Base-by-base conservation (phyloP, 108 stramenopile species). In the Pseudonitzschia pungens region DNA sequence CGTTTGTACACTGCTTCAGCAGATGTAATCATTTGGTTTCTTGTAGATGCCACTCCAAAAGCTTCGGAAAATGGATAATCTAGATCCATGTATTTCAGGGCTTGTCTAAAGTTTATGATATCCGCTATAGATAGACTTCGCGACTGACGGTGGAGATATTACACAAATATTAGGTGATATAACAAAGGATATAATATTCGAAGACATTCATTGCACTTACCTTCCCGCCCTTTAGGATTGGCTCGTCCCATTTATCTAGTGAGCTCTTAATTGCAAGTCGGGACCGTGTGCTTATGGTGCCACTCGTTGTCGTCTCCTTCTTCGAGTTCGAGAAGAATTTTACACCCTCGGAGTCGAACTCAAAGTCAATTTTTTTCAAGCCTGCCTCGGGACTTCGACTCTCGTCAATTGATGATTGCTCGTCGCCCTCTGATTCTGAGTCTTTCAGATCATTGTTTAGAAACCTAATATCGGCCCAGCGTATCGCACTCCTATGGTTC, bases 181-280 rank as follows among this genome's bases (percentile, higher is more conserved):
- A 48, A 12, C 18, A 18, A 12, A 48, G 14, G 14, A 48, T 10
- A 14, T 2, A 14, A 4, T 2, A 48, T 1, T 48, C 1, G 7
- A 48, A 8, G 2, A 48, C 14, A 48, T 18, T 18, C 10, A 18
- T 1, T 21, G 31, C 36, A n/a, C 77, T 52, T 42, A 85, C 79
- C 71, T 86, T 84, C 40, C 79, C 83, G 15, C 57, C 36, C 58
- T 90, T 92, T 64, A 80, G 86, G 0, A 82, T 77, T 21, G 92
- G 92, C 51, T 91, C 90, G 63, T 89, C 74, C 92, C 92, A 93
- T 21, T 84, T 65, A 70, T 89, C 87, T 3, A 93, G 76, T 3
- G 84, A 44, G n/a, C 73, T 60, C 55, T 84, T 85, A 33, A 91
- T 72, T 6, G 41, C 42, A 51, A 78, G 22, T 20, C 44, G 56